A percentile compares a stretch with the other conserved stretches of the same genome.
Evolutionary conservation across 257 asterid species (phyloP).

Genomic region (Coffea eugenioides): DNA sequence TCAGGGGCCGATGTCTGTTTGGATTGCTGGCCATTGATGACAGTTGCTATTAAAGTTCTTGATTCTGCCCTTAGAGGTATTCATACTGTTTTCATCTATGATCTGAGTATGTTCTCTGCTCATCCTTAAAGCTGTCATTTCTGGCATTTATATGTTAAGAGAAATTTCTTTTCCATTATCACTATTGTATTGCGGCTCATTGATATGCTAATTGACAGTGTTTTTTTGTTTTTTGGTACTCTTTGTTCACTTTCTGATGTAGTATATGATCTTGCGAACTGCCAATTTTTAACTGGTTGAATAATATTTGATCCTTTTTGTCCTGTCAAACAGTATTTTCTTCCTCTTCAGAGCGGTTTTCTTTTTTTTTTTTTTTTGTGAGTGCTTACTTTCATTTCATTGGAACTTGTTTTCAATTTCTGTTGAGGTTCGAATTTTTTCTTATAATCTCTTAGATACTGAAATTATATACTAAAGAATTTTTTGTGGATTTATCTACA

Average conservation of each 20-base stretch:
- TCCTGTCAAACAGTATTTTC: background rate
- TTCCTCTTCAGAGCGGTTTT: background rate
- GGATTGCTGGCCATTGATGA: slow-evolving; percentile 94
- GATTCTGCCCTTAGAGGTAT: slow-evolving; percentile 92
- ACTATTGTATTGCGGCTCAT: background rate
- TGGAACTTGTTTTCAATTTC: background rate
- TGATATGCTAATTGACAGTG: no score
- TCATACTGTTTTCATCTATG: background rate
- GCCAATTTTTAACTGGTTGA: background rate
- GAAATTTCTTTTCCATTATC: background rate
- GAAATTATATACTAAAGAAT: no score
- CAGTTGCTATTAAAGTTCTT: slow-evolving; percentile 83
- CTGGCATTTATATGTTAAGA: background rate
- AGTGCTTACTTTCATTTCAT: background rate
- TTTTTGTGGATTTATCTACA: background rate
- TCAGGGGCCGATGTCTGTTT: slow-evolving; percentile 92
- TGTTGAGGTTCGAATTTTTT: no score
- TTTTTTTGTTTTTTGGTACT: no score
- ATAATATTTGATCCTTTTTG: background rate
- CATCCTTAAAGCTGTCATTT: background rate
- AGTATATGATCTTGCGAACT: no score
- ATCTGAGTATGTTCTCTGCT: background rate
- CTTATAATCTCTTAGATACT: background rate
- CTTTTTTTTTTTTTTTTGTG: background rate
- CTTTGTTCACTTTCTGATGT: background rate